Conservation (phyloP, 495 filamentous ascomycete species). For the Hamigera avellanea region DNA sequence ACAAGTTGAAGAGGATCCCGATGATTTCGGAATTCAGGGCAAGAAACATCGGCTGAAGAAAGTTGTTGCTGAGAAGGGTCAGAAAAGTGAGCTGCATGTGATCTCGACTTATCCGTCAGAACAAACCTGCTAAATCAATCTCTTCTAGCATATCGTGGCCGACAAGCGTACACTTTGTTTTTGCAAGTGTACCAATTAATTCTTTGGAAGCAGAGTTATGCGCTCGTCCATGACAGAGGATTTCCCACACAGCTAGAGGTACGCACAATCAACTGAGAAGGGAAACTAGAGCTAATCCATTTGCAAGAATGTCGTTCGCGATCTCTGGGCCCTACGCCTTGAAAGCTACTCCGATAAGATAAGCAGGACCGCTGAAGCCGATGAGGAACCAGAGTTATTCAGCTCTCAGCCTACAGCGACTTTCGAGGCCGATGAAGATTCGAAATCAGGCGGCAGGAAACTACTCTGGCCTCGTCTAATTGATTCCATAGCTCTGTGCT, state of each 20-base stretch:
- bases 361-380: slow-evolving; percentile 19
- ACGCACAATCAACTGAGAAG: slow-evolving; percentile 2
- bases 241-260: slow-evolving; percentile 58
- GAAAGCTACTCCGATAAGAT: slow-evolving; percentile 34
- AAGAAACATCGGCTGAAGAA: slow-evolving; percentile 44
- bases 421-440: slow-evolving; percentile 15
- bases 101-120: background rate
- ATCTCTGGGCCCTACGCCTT: slow-evolving; percentile 61
- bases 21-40: slow-evolving; percentile 58
- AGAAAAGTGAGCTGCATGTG: slow-evolving; percentile 27
- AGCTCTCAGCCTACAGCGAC: slow-evolving; percentile 36
- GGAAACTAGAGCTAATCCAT: background rate
- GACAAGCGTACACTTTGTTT: slow-evolving; percentile 61
- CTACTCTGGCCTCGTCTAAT: slow-evolving; percentile 43
- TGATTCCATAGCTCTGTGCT: slow-evolving; percentile 54
- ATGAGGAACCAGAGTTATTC: slow-evolving; percentile 30
- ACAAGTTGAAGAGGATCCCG: slow-evolving; percentile 61
- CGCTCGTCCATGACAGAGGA: slow-evolving; percentile 45
- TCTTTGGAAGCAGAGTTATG: slow-evolving; percentile 59
- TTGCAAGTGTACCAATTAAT: slow-evolving; percentile 80
- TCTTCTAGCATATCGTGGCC: slow-evolving; percentile 42
- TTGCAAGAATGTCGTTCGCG: slow-evolving; percentile 42
- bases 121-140: slow-evolving; percentile 7
- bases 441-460: slow-evolving; percentile 15
- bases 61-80: slow-evolving; percentile 37